These are phyloP conservation scores for Cercospora zeina DNA, from an alignment of 2,329 filamentous ascomycete species.

Conservation along the genomic window DNA sequence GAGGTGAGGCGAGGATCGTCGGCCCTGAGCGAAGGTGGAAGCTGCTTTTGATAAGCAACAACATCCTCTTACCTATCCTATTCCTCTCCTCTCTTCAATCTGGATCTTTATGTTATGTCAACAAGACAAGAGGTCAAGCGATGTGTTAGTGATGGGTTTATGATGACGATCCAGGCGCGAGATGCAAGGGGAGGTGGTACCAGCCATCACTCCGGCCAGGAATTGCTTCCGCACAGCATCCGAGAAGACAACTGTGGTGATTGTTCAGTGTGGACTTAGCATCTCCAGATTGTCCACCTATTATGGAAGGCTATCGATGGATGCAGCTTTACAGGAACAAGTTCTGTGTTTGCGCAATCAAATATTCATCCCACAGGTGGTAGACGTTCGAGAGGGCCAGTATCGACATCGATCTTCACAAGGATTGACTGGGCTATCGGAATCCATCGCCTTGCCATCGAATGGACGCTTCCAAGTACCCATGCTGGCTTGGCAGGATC, in stretches of 20 bases:
- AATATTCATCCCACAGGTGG: not conserved
- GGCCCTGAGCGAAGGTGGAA: conserved; percentile 4
- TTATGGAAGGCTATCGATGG: not conserved
- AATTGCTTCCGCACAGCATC: not conserved
- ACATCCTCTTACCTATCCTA: not conserved
- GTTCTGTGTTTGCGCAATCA: no score
- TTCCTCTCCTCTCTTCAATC: not conserved
- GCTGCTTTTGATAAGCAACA: conserved; percentile 8
- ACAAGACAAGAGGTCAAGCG: not conserved
- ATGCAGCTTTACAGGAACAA: no score
- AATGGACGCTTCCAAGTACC: not conserved
- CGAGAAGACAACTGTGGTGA: no score
- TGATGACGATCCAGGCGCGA: not conserved
- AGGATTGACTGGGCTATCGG: not conserved
- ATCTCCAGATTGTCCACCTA: not conserved
- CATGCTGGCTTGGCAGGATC: no score
- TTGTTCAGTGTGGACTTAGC: not conserved
- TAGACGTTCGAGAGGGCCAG: not conserved
- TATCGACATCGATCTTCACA: not conserved
- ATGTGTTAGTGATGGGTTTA: not conserved
- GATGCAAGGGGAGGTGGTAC: not conserved
- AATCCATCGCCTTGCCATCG: not conserved
- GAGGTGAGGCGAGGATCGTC: conserved; percentile 9
- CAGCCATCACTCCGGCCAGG: not conserved
- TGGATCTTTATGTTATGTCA: not conserved